Base-by-base conservation (phyloP, 2,329 filamentous ascomycete species). In the Apiospora hydei region DNA sequence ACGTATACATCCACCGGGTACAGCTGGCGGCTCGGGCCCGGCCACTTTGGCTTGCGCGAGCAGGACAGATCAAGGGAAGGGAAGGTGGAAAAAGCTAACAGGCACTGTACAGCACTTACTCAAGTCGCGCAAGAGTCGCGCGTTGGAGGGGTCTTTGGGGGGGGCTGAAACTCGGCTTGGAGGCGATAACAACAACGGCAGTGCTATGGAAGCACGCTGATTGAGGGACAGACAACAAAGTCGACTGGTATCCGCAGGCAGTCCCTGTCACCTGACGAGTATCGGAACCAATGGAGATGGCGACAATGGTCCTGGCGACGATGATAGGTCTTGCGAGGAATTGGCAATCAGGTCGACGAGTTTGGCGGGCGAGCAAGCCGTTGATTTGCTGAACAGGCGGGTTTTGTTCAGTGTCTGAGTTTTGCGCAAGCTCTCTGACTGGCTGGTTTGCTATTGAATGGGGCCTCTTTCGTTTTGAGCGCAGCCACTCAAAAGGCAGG, bases 231-330 rank as follows among this genome's bases (percentile, higher is more conserved):
- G 70, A 73, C 77, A 70, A 76, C 75, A 75, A 70, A 75, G 76
- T 77, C 77, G 79, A 82, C 81, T 79, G 78, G 77, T 75, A 76
- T 85, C 84, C 84, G 84, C 84, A 86, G 84, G 76, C 72, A 74
- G 77, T 72, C 73, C 77, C 73, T 81, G 87, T 89, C 88, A 89
- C 86, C 86, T 88, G 88, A 88, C 83, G 76, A 72, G 73, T 18
- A 71, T 73, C 72, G 79, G 75, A 80, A 77, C 87, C 87, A 89
- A 89, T 89, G 78, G 78, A 81, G 81, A 81, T 70, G 76, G 75
- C 79, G 80, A 86, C 76, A 77, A 74, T 73, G 80, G 81, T 77
- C 82, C 78, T 86, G 78, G 79, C 78, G 82, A 83, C 81, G 81
- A 80, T 88, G 86, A 89, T 88, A 89, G 87, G 87, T 81, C 78